These are phyloP conservation scores for Kuraishia ogatae DNA, from an alignment of 805 yeast species.

Conservation along the genomic window DNA sequence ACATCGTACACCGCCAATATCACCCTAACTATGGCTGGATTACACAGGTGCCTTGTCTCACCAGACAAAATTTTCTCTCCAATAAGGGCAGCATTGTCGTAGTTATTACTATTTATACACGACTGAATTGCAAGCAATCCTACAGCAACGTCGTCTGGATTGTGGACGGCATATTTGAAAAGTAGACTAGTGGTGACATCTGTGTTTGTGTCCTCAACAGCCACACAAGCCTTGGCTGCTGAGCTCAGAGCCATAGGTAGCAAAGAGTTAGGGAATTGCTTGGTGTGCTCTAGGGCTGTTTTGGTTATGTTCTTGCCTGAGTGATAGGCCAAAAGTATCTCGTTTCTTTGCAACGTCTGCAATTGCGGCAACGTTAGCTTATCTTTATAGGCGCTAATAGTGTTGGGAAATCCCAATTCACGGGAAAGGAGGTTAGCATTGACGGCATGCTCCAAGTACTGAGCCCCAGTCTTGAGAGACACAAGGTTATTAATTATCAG, in stretches of 20 bases:
- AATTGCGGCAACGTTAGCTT: conserved; percentile 32
- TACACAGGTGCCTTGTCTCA: conserved; percentile 6
- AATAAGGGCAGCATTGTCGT: conserved; percentile 23
- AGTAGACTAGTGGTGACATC: conserved; percentile 20
- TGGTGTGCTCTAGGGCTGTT: conserved; percentile 10
- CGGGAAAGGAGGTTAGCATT: conserved; percentile 20
- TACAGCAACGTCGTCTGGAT: conserved; percentile 21
- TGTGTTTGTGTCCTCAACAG: conserved; percentile 8
- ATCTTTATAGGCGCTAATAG: conserved; percentile 15
- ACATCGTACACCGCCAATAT: conserved; percentile 41
- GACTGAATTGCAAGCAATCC: conserved; percentile 26
- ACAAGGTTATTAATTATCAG: conserved; percentile 36
- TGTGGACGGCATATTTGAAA: conserved; percentile 24
- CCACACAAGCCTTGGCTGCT: conserved; percentile 12
- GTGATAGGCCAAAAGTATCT: conserved; percentile 30
- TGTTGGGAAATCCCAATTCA: conserved; percentile 20
- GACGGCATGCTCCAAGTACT: background rate
- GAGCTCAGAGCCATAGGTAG: conserved; percentile 16
- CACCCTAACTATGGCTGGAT: conserved; percentile 43
- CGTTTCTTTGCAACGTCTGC: conserved; percentile 32
- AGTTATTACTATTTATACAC: conserved; percentile 19
- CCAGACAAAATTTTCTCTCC: conserved; percentile 23
- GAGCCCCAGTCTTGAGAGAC: conserved; percentile 14
- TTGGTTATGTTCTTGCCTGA: conserved; percentile 24
- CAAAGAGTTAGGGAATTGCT: conserved; percentile 14